Conservation (phyloP, 2,329 filamentous ascomycete genomes). For the Fusarium penzigii region DNA sequence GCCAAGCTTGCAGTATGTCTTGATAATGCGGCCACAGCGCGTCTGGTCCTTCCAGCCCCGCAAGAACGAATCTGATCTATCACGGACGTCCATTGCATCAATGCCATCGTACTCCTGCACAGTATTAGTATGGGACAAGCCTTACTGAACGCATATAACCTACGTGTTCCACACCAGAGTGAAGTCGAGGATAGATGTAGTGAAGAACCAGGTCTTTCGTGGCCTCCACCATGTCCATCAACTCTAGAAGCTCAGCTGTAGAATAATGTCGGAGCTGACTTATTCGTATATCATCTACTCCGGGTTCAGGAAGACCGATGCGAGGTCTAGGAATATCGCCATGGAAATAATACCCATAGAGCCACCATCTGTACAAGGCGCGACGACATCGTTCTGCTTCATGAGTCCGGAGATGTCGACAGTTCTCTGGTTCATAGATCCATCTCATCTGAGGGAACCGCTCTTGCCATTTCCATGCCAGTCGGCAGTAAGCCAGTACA, state of each 20-base stretch:
- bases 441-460: constrained; percentile 47
- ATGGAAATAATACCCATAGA: constrained; percentile 55
- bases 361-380: constrained; percentile 56
- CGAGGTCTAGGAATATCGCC: constrained; percentile 42
- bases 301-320: constrained; percentile 39
- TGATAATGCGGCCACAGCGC: constrained; percentile 41
- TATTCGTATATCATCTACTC: constrained; percentile 42
- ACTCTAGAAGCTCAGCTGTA: constrained; percentile 45
- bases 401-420: constrained; percentile 43
- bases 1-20: constrained; percentile 51
- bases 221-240: constrained; percentile 47
- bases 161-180: constrained; percentile 39
- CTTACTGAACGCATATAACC: constrained; percentile 13
- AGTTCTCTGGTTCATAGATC: constrained; percentile 47
- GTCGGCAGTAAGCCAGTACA: constrained; percentile 36
- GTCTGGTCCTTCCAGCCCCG: constrained; percentile 40
- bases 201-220: constrained; percentile 46
- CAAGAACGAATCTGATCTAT: constrained; percentile 34
- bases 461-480: constrained; percentile 42
- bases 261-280: constrained; percentile 47
- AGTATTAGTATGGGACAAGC: constrained; percentile 5
- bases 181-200: constrained; percentile 48
- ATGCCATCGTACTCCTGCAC: constrained; percentile 21
- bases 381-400: constrained; percentile 51
- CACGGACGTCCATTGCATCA: constrained; percentile 24